These are phyloP conservation scores for Vitis labrusca DNA, from an alignment of 164 flowering plant species.

Conservation along the genomic window DNA sequence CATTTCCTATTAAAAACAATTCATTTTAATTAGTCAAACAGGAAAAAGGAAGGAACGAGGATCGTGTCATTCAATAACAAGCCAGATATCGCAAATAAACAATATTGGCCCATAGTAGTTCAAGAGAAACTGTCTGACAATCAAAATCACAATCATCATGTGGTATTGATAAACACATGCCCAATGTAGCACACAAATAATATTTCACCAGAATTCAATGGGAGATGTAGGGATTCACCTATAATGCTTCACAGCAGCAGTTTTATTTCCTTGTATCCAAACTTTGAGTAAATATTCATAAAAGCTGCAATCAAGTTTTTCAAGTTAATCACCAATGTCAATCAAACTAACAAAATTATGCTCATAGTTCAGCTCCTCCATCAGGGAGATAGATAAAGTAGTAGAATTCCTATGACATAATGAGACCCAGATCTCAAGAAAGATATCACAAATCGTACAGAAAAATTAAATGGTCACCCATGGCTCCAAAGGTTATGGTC, in stretches of 20 bases:
- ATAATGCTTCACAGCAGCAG: constrained; percentile 68
- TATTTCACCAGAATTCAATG: neutral
- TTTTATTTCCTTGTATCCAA: constrained; percentile 98
- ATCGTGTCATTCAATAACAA: no score
- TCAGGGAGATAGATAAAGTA: neutral
- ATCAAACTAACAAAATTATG: neutral
- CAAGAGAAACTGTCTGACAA: no score
- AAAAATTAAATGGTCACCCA: constrained; percentile 52
- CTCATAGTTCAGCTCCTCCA: neutral
- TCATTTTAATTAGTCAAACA: no score
- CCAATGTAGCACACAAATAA: neutral
- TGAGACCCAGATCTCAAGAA: neutral
- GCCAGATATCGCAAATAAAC: no score
- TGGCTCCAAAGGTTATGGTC: constrained; percentile 95
- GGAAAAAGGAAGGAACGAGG: no score
- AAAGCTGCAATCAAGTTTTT: constrained; percentile 61
- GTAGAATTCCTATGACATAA: neutral
- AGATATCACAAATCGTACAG: neutral
- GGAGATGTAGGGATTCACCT: constrained; percentile 35
- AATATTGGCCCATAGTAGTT: no score
- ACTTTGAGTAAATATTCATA: constrained; percentile 95
- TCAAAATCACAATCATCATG: no score
- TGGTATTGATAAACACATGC: no score
- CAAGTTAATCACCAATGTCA: constrained; percentile 12
- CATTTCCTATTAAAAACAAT: no score